Base-by-base conservation (phyloP, 805 yeast genomes). In the Ogataea corticis region DNA sequence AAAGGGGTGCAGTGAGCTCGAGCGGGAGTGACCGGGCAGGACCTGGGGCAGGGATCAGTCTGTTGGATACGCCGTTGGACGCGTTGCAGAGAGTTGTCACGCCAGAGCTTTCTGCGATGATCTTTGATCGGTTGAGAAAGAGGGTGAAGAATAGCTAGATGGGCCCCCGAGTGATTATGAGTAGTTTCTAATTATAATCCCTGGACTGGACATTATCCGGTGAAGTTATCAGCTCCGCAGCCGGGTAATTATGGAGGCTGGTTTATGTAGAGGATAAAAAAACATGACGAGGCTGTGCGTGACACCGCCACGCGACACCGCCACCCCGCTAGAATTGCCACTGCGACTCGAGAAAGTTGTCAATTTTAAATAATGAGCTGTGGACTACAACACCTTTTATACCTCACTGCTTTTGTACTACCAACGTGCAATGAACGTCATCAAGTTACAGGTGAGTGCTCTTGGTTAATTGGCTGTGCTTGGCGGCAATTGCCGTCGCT, bases 381-480 rank as follows among this genome's bases (percentile, higher is more conserved):
- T n/a, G n/a, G n/a, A n/a, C n/a, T n/a, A n/a, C n/a, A n/a, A 33
- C 16, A n/a, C 34, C 14, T 16, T 7, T 7, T 33, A 3, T 33
- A 33, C 13, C 4, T 16, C 23, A n/a, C n/a, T n/a, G 15, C 14
- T 9, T 32, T 10, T 21, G 25, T 21, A 21, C 25, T 21, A 21
- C 25, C 5, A 21, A 21, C 25, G 18, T 21, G 30, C 45, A 35
- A 82, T 82, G 88, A 82, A 82, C 67, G 82, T 82, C 48, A 74
- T 82, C 39, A 82, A 79, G 61, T 63, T 82, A 49, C 85, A 80
- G 61, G 81, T 77, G 66, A 41, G 81, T 67, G 28, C 33, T 19
- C 13, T 28, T 16, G 38, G 13, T 13, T 17, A 23, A 28, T 7
- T 4, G 31, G 31, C 31, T 5, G 5, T 21, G 25, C 25, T 9